A percentile compares a stretch with the other conserved stretches of the same genome.
These are phyloP conservation scores for Durotheca rogersii DNA, from an alignment of 495 filamentous ascomycete genomes.

Conservation along the genomic window DNA sequence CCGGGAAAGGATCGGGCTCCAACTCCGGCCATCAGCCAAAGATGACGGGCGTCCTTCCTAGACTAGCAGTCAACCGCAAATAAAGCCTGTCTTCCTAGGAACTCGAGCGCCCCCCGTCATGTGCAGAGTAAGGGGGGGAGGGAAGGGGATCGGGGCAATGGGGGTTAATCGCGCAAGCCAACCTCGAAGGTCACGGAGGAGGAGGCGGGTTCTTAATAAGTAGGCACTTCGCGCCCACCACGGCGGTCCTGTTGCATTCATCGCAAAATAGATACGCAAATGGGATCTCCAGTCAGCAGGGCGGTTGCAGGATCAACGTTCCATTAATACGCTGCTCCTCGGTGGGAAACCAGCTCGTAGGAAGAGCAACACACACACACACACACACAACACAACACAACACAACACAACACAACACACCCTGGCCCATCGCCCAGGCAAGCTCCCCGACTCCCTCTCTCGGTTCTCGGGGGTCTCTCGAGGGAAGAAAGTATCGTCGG, in stretches of 20 bases:
- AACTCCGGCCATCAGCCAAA: slow-evolving; percentile 19
- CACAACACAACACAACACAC: too few relatives aligned
- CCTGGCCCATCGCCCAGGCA: too few relatives aligned
- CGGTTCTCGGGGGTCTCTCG: too few relatives aligned
- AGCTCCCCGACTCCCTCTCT: too few relatives aligned
- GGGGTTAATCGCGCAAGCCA: slow-evolving; percentile 19
- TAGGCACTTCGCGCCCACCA: slow-evolving; percentile 16
- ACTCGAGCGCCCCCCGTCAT: slow-evolving; percentile 14
- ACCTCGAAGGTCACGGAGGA: slow-evolving; percentile 15
- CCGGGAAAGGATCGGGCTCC: slow-evolving; percentile 19
- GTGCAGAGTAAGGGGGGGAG: slow-evolving; percentile 17
- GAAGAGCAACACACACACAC: too few relatives aligned
- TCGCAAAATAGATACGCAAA: slow-evolving; percentile 14
- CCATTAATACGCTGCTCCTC: too few relatives aligned
- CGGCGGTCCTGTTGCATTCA: slow-evolving; percentile 11
- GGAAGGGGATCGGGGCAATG: too few relatives aligned
- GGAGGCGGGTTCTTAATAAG: slow-evolving; percentile 16
- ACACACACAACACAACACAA: too few relatives aligned
- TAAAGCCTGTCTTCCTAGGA: slow-evolving; percentile 3
- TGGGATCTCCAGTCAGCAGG: slow-evolving; percentile 13
- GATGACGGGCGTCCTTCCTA: slow-evolving; percentile 23
- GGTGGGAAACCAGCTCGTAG: too few relatives aligned
- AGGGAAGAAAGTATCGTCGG: too few relatives aligned
- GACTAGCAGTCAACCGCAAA: slow-evolving; percentile 11
- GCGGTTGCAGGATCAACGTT: slow-evolving; percentile 19